Percentiles rank a stretch among this genome's conserved stretches.
Evolutionary conservation across 2,329 filamentous ascomycete species (phyloP).

Genomic region (Pezicula neosporulosa): DNA sequence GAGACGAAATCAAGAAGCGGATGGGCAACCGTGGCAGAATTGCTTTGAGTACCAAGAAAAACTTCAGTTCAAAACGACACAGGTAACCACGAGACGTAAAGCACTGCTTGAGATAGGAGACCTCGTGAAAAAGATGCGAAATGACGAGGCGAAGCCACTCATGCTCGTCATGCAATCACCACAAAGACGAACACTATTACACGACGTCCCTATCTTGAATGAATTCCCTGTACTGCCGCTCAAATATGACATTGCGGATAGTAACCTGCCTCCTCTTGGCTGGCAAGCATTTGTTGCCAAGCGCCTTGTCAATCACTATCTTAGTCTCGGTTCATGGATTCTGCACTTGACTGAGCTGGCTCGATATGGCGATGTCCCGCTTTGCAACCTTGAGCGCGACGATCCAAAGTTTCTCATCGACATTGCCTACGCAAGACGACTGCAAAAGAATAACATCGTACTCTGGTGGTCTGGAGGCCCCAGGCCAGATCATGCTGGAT

Average conservation of each 20-base stretch:
- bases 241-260: slow-evolving; percentile 78
- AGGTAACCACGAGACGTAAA: slow-evolving; percentile 87
- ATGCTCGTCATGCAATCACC: slow-evolving; percentile 90
- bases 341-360: slow-evolving; percentile 83
- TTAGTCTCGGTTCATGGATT: slow-evolving; percentile 91
- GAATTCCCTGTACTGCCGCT: slow-evolving; percentile 83
- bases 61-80: slow-evolving; percentile 79
- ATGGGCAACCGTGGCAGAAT: slow-evolving; percentile 70
- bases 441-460: slow-evolving; percentile 89
- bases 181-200: slow-evolving; percentile 73
- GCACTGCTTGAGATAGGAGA: slow-evolving; percentile 86
- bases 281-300: slow-evolving; percentile 92
- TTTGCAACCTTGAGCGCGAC: slow-evolving; percentile 93
- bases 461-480: slow-evolving; percentile 94
- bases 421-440: slow-evolving; percentile 83
- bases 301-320: slow-evolving; percentile 81
- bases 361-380: slow-evolving; percentile 86
- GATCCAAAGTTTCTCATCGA: slow-evolving; percentile 96
- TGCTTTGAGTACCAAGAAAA: slow-evolving; percentile 85
- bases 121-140: slow-evolving; percentile 83
- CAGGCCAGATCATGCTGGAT: slow-evolving; percentile 89
- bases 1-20: slow-evolving; percentile 61
- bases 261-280: slow-evolving; percentile 82
- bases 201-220: slow-evolving; percentile 79
- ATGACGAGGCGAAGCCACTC: slow-evolving; percentile 75